Evolutionary conservation across 2,329 filamentous ascomycete genomes (phyloP).

Genomic region (Ambrosiella cleistominuta): DNA sequence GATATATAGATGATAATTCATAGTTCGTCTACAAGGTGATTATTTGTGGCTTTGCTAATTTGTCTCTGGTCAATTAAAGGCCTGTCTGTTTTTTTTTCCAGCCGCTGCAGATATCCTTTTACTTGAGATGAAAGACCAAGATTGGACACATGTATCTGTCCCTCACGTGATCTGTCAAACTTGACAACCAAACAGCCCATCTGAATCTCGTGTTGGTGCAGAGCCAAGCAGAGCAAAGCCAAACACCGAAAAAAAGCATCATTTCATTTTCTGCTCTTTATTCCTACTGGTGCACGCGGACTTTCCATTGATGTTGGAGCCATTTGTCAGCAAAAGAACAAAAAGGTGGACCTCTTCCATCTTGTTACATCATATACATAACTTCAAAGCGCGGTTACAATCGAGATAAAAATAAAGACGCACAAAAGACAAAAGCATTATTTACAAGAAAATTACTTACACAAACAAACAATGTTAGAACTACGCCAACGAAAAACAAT

Average conservation of each 20-base stretch:
- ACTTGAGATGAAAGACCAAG: not conserved
- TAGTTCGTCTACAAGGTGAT: no score
- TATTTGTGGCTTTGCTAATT: not conserved
- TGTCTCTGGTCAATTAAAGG: not conserved
- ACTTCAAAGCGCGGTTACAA: no score
- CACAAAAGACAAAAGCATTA: not conserved
- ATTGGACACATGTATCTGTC: not conserved
- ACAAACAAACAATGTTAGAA: not conserved
- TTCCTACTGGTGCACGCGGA: not conserved
- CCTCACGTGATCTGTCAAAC: not conserved
- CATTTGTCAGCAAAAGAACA: not conserved
- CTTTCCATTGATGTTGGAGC: not conserved
- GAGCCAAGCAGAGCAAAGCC: no score
- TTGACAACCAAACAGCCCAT: no score
- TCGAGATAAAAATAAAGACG: no score
- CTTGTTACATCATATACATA: not conserved
- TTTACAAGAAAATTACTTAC: no score
- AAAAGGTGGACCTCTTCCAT: not conserved
- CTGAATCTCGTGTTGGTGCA: no score
- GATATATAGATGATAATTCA: no score
- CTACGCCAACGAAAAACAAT: slow-evolving; percentile 11
- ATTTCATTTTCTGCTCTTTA: not conserved
- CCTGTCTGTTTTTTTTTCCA: not conserved
- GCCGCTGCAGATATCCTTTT: not conserved
- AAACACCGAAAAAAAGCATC: no score